These are phyloP conservation scores for Paxillus rubicundulus DNA, from an alignment of 768 basidiomycete species.

Conservation along the genomic window DNA sequence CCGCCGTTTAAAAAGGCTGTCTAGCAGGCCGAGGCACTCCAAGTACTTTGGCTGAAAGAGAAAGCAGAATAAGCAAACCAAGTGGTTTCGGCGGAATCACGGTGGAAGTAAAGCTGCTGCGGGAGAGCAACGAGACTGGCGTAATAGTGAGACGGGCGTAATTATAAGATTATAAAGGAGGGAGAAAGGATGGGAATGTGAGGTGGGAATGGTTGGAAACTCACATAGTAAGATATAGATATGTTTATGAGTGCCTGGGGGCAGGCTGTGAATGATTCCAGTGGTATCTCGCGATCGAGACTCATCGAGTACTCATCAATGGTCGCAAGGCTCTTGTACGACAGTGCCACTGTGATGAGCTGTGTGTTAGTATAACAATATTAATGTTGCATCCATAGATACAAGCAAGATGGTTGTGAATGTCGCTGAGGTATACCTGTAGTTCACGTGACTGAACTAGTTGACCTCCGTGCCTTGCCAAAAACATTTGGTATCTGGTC, in stretches of 20 bases:
- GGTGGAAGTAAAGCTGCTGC: conserved; percentile 2
- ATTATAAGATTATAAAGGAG: conserved; percentile 1
- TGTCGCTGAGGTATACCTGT: too few relatives aligned
- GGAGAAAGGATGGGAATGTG: not conserved
- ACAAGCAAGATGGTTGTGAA: too few relatives aligned
- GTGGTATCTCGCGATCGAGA: not conserved
- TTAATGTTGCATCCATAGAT: too few relatives aligned
- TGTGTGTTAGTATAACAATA: too few relatives aligned
- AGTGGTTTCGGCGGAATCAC: conserved; percentile 11
- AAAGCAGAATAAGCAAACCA: conserved; percentile 11
- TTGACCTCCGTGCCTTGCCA: too few relatives aligned
- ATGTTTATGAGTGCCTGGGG: conserved; percentile 6
- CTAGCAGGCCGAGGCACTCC: conserved; percentile 16
- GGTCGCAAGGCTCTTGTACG: not conserved
- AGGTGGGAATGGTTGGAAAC: conserved; percentile 7
- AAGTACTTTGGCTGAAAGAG: conserved; percentile 9
- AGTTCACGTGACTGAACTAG: too few relatives aligned
- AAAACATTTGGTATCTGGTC: too few relatives aligned
- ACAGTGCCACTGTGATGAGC: not conserved
- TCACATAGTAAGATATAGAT: conserved; percentile 9
- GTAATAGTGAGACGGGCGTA: conserved; percentile 6
- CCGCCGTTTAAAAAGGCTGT: conserved; percentile 19
- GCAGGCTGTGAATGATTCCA: conserved; percentile 2
- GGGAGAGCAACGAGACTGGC: not conserved
- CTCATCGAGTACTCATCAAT: not conserved